phyloP scores from a whole-genome alignment of 495 filamentous ascomycete species.

The Astrothelium macrocarpum region DNA sequence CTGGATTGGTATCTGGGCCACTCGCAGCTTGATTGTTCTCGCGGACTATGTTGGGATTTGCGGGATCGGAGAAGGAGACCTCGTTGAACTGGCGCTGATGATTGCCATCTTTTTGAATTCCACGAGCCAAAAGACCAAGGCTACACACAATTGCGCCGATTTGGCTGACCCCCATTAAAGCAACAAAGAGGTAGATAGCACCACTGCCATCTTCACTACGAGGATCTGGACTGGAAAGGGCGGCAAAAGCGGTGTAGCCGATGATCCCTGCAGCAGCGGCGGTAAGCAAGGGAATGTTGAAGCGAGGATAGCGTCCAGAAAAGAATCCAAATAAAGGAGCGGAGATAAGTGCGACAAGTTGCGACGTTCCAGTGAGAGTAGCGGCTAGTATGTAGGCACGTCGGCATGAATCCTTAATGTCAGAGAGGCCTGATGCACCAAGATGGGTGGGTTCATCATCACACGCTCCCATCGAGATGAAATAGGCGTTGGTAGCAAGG shows the following conservation, averaged over 20 bases:
- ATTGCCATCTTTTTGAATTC: slow-evolving; percentile 43
- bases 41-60: background rate
- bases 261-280: slow-evolving; percentile 61
- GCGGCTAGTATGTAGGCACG: slow-evolving; percentile 78
- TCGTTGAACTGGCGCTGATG: background rate
- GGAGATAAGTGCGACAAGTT: slow-evolving; percentile 71
- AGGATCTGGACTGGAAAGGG: slow-evolving; percentile 59
- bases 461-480: slow-evolving; percentile 71
- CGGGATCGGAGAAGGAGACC: background rate
- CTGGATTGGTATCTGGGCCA: background rate
- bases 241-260: slow-evolving; percentile 66
- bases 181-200: slow-evolving; percentile 64
- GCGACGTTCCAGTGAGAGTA: slow-evolving; percentile 76
- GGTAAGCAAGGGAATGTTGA: slow-evolving; percentile 64
- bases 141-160: slow-evolving; percentile 94
- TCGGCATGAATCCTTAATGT: slow-evolving; percentile 71
- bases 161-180: slow-evolving; percentile 75
- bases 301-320: slow-evolving; percentile 47
- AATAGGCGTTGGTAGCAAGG: slow-evolving; percentile 82
- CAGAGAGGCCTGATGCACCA: slow-evolving; percentile 30
- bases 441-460: slow-evolving; percentile 41
- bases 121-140: slow-evolving; percentile 70
- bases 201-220: slow-evolving; percentile 51
- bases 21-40: background rate
- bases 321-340: slow-evolving; percentile 81